These are phyloP conservation scores for Diaporthe citri DNA, from an alignment of 2,329 filamentous ascomycete genomes.

Conservation along the genomic window DNA sequence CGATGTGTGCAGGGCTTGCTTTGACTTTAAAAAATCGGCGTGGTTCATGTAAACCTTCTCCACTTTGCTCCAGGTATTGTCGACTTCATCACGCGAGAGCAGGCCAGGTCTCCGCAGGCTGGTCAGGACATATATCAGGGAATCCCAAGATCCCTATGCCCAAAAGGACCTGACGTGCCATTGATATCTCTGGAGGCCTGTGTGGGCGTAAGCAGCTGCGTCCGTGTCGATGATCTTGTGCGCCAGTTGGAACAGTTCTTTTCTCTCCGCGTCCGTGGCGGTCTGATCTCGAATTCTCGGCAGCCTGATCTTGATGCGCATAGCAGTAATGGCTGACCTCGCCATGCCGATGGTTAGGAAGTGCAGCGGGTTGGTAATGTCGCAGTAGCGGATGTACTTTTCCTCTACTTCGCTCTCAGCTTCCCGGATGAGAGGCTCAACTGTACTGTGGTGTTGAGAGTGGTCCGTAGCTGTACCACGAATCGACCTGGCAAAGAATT, in stretches of 20 bases:
- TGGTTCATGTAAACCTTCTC: constrained; percentile 48
- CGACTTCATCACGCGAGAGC: constrained; percentile 40
- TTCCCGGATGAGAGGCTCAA: constrained; percentile 51
- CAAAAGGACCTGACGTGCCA: constrained; percentile 52
- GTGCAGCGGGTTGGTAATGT: constrained; percentile 56
- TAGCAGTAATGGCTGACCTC: constrained; percentile 46
- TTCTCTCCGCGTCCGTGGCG: constrained; percentile 44
- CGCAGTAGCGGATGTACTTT: constrained; percentile 59
- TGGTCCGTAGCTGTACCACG: constrained; percentile 39
- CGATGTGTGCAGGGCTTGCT: constrained; percentile 47
- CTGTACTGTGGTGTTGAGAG: constrained; percentile 46
- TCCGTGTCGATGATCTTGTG: constrained; percentile 54
- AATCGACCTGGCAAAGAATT: constrained; percentile 49
- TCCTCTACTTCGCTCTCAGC: constrained; percentile 57
- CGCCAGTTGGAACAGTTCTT: constrained; percentile 49
- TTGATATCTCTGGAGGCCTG: constrained; percentile 44
- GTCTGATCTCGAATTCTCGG: constrained; percentile 45
- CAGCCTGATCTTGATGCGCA: constrained; percentile 44
- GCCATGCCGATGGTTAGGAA: constrained; percentile 46
- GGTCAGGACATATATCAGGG: constrained; percentile 49
- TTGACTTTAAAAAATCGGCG: constrained; percentile 46
- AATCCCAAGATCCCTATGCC: constrained; percentile 44
- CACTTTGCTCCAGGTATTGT: constrained; percentile 45
- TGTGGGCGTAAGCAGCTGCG: constrained; percentile 46
- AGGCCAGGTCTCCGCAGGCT: constrained; percentile 44